These are phyloP conservation scores for Talaromyces rugulosus DNA, from an alignment of 2,329 filamentous ascomycete species.

Conservation along the genomic window DNA sequence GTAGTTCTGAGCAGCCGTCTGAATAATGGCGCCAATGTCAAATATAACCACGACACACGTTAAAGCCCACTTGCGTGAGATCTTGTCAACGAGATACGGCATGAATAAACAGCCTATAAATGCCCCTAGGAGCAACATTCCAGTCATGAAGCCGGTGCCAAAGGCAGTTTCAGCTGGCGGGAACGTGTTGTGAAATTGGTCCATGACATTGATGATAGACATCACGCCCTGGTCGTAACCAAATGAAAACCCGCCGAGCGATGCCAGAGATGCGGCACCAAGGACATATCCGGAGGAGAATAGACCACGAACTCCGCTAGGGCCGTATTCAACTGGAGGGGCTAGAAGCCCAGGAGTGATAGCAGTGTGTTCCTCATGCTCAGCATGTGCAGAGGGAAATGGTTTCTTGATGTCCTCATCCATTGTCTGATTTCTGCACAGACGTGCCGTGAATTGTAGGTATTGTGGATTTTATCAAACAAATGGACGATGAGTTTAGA, in stretches of 20 bases:
- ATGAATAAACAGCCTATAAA: neutral
- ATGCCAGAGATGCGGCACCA: conserved; percentile 34
- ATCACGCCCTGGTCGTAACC: conserved; percentile 55
- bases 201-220: conserved; percentile 49
- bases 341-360: no score
- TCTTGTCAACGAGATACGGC: neutral
- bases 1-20: neutral
- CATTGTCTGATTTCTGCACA: no score
- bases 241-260: conserved; percentile 52
- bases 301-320: neutral
- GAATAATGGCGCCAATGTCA: neutral
- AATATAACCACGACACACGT: neutral
- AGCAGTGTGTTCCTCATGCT: no score
- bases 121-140: neutral
- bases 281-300: neutral
- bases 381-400: no score
- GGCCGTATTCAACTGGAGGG: neutral
- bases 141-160: neutral
- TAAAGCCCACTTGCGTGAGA: neutral
- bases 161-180: conserved; percentile 14
- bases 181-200: conserved; percentile 36
- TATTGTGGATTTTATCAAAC: no score
- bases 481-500: no score
- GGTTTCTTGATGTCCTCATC: no score
- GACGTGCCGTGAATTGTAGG: no score